Percentiles rank a stretch among this genome's conserved stretches.
Evolutionary conservation across 108 stramenopile species (phyloP).

Genomic region (Cyclostephanos invisitatus): DNA sequence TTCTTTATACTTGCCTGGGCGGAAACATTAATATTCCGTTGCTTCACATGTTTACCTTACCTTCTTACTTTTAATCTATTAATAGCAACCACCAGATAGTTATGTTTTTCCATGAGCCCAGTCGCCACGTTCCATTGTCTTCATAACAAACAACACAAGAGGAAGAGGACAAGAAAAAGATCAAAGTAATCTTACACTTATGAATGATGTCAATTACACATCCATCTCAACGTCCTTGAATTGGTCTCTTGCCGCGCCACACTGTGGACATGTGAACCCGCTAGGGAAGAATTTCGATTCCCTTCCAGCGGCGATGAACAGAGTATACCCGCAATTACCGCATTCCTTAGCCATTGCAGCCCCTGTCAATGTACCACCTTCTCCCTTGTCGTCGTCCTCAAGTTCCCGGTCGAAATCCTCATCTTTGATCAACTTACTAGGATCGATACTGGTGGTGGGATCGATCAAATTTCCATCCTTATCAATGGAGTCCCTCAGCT

Average conservation of each 20-base stretch:
- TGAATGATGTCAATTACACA: constrained; percentile 1
- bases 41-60: too few species aligned
- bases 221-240: constrained; percentile 51
- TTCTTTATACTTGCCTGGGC: background rate
- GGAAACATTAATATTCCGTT: background rate
- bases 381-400: constrained; percentile 42
- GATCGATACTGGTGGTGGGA: constrained; percentile 39
- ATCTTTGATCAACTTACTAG: constrained; percentile 29
- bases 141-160: background rate
- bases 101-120: background rate
- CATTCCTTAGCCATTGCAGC: constrained; percentile 74
- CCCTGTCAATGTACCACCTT: constrained; percentile 29
- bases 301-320: constrained; percentile 87
- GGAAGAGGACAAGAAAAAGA: background rate
- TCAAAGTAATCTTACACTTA: background rate
- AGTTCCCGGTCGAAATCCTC: constrained; percentile 40
- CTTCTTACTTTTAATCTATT: too few species aligned
- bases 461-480: constrained; percentile 60
- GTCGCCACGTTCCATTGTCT: background rate
- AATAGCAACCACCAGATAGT: background rate
- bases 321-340: constrained; percentile 80
- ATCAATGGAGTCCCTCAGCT: constrained; percentile 50
- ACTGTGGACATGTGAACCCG: constrained; percentile 86
- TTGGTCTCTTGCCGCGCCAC: constrained; percentile 78
- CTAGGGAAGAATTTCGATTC: constrained; percentile 87